Evolutionary conservation across 2,329 filamentous ascomycete species (phyloP), one percentile per base, ranked within the genome.

Genomic region (Penicillium sp.): DNA sequence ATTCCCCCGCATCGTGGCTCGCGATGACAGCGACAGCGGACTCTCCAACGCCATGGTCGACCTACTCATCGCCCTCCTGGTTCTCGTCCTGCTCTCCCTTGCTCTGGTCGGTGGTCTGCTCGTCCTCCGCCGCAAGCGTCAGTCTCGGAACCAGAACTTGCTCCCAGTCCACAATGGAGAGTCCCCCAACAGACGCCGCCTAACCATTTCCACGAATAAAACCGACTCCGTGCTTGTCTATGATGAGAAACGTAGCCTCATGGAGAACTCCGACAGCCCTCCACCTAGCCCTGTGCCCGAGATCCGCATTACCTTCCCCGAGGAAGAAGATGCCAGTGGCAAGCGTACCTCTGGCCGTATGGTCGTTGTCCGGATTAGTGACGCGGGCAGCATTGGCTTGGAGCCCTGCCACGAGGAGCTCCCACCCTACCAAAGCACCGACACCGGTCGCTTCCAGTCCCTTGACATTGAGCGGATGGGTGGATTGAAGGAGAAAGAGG

Each of bases 301-400:
- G 79, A 99, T 99, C 70, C 91, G 93, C 77, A 96, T 99, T 76
- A 97, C 94, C 37, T 97, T 99, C 81, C 94, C 94, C 17, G 94
- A 97, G 81, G 88, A 95, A 67, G 93, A 97, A 71, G 90, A 91
- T 66, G 80, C 85, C 50, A 71, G 79, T 54, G 93, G 93, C 67
- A 91, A 87, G 76, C 84, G 84, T 68, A 89, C 89, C 79, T 91
- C 89, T 65, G 93, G 93, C 35, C 87, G 93, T 33, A 92, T 97
- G 51, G 89, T 99, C 23, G 86, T 97, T 37, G 93, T 99, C 56
- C 86, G 91, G 52, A 91, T 97, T 51, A 92, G 93, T 62, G 94
- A 97, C 65, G 89, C 86, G 61, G 89, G 90, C 48, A 83, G 87
- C 38, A 87, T 97, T 63, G 94, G 93, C 50, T 84, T 97, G 62